Evolutionary conservation across 1,139 yeast genomes (phyloP), one percentile per base, ranked within the genome.

Genomic region (Kodamaea anthophila): DNA sequence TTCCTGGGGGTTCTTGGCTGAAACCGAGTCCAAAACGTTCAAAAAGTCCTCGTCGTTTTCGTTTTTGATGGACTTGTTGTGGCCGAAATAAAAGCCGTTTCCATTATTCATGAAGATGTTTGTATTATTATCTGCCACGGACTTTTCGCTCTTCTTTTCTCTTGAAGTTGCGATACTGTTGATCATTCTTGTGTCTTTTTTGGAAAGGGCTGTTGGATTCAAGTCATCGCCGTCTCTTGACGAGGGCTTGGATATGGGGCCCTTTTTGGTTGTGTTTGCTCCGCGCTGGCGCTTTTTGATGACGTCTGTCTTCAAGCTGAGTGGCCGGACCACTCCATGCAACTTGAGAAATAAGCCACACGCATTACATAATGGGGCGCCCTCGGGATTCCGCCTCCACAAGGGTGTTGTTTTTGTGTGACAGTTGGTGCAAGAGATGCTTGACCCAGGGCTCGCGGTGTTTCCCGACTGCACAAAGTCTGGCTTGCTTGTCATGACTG

Each of bases 211-310:
- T 1, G 51, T 49, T 3, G 56, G 55, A 30, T 44, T 47, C 31
- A 50, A 38, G 23, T 50, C 55, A 23, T 51, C 57, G 10, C 55
- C 57, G 29, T 22, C 30, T 9, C 11, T 16, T 13, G 28, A 20
- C 9, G 4, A 21, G n/a, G 27, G 21, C 13, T 19, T 18, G 7
- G 37, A 34, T 12, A 19, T 18, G n/a, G 13, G 33, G 9, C 18
- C 30, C 21, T 34, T 42, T 26, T 40, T 38, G 30, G 27, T 37
- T 18, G 35, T 28, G 11, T 32, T 34, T 15, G 44, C 38, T 1
- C 55, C 53, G 16, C 58, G 42, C 26, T 52, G 58, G 18, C 58
- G 39, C 37, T 51, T 52, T 28, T 52, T 51, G 32, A 52, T 51
- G 5, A 52, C 54, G 26, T 52, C 56, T 1, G 56, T 52, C 25